These are phyloP conservation scores for Zea luxurians DNA, from an alignment of 176 grass and related monocot species.

Conservation along the genomic window DNA sequence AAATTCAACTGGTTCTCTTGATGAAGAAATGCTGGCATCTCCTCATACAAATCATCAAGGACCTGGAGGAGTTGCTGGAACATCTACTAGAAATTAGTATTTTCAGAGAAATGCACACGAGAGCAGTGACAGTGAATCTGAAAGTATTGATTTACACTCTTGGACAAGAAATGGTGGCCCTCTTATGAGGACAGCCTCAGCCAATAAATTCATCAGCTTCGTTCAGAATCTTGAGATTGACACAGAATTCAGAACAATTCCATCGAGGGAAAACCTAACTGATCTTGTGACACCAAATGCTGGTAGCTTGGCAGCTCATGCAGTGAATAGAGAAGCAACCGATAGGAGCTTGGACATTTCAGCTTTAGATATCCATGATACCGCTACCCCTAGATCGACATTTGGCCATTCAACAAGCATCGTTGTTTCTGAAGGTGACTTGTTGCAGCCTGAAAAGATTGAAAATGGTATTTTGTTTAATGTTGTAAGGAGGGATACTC, in stretches of 20 bases:
- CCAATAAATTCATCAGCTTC: conserved; percentile 81
- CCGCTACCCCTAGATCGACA: conserved; percentile 29
- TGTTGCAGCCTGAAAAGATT: conserved; percentile 84
- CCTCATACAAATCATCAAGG: conserved; percentile 44
- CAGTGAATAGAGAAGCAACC: conserved; percentile 38
- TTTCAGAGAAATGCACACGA: conserved; percentile 53
- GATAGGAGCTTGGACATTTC: conserved; percentile 59
- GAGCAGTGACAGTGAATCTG: conserved; percentile 90
- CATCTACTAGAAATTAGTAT: conserved; percentile 43
- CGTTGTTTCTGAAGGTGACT: conserved; percentile 84
- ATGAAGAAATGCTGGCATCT: conserved; percentile 65
- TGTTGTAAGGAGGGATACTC: conserved; percentile 71
- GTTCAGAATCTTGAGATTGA: conserved; percentile 90
- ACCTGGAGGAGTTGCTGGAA: conserved; percentile 44
- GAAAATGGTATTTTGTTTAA: conserved; percentile 95
- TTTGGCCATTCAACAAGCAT: conserved; percentile 56
- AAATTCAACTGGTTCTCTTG: conserved; percentile 85
- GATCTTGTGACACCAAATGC: conserved; percentile 37
- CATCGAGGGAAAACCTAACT: conserved; percentile 43
- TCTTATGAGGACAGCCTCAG: conserved; percentile 91
- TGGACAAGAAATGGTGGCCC: conserved; percentile 92
- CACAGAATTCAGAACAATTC: conserved; percentile 50
- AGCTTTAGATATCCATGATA: conserved; percentile 43
- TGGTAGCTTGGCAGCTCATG: conserved; percentile 43
- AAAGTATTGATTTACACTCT: conserved; percentile 76